These are phyloP conservation scores for Allantophomopsis cytisporea DNA, from an alignment of 2,329 filamentous ascomycete species.

Conservation along the genomic window DNA sequence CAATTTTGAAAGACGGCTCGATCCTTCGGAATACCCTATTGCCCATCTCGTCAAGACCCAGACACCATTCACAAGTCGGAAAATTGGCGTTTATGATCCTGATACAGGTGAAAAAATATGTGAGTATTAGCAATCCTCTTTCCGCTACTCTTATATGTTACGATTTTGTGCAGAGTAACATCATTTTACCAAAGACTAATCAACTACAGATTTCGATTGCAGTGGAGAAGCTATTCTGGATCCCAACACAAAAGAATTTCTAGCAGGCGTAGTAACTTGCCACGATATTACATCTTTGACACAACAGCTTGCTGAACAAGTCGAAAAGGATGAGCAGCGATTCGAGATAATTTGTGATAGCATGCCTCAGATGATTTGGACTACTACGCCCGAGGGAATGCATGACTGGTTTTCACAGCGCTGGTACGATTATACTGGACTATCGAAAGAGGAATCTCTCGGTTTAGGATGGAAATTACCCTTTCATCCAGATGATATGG, in stretches of 20 bases:
- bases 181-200: too few species aligned
- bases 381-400: conserved; percentile 48
- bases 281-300: conserved; percentile 61
- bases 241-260: conserved; percentile 53
- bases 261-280: conserved; percentile 60
- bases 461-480: conserved; percentile 48
- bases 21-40: conserved; percentile 51
- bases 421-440: conserved; percentile 72
- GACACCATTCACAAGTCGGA: conserved; percentile 40
- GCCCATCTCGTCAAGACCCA: conserved; percentile 47
- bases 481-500: conserved; percentile 59
- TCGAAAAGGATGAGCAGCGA: conserved; percentile 56
- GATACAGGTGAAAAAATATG: conserved; percentile 31
- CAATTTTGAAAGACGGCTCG: conserved; percentile 46
- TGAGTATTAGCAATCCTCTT: too few species aligned
- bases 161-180: too few species aligned
- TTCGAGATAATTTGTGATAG: conserved; percentile 67
- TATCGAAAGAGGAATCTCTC: conserved; percentile 46
- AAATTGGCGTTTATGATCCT: conserved; percentile 49
- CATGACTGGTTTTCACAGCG: conserved; percentile 63
- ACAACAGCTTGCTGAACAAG: conserved; percentile 55
- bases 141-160: too few species aligned
- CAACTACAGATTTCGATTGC: conserved; percentile 39
- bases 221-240: conserved; percentile 56
- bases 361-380: conserved; percentile 64